Conservation (phyloP, 1,139 yeast genomes). For the Yamadazyma songkhlaensis region DNA sequence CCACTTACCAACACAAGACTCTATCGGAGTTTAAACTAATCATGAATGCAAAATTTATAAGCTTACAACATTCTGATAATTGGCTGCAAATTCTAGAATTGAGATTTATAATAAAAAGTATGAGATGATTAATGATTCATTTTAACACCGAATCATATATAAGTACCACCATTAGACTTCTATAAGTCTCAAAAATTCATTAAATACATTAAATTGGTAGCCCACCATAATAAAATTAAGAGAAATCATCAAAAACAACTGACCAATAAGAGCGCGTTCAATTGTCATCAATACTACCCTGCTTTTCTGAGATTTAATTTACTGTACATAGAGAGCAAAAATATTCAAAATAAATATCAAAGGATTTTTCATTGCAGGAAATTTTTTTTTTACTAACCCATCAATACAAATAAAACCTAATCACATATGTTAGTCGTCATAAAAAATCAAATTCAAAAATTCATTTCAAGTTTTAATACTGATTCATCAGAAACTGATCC, state of each 20-base stretch:
- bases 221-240: background rate
- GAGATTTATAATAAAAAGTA: background rate
- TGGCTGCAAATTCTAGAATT: conserved; percentile 6
- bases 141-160: background rate
- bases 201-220: background rate
- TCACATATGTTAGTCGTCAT: conserved; percentile 29
- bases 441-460: conserved; percentile 32
- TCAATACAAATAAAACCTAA: background rate
- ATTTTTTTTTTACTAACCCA: background rate
- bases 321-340: conserved; percentile 1
- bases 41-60: too few species aligned
- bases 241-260: background rate
- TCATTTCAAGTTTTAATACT: conserved; percentile 33
- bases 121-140: background rate
- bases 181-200: background rate
- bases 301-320: background rate
- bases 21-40: too few species aligned
- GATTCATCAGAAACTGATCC: conserved; percentile 25
- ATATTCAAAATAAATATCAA: conserved; percentile 1
- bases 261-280: conserved; percentile 11
- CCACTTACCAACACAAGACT: too few species aligned
- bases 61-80: background rate
- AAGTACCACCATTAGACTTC: background rate
- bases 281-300: conserved; percentile 7
- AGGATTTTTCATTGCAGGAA: too few species aligned